A percentile compares a stretch with the other conserved stretches of the same genome.
These are phyloP conservation scores for Hapsidospora chrysogenum DNA, from an alignment of 495 filamentous ascomycete species.

Conservation along the genomic window DNA sequence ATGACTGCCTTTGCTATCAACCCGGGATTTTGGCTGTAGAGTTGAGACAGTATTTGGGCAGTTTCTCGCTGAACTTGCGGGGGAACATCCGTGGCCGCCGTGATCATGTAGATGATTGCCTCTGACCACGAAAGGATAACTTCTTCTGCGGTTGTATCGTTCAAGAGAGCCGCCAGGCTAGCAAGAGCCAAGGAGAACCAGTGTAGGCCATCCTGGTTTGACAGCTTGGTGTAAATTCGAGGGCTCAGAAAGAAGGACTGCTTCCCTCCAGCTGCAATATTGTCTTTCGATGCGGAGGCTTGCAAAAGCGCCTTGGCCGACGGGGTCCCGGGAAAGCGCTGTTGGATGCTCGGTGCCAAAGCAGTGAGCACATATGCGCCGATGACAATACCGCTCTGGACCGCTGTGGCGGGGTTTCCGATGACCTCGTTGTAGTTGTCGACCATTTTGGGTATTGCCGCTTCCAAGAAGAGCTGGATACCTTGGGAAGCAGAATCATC, in stretches of 20 bases:
- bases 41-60: conserved; percentile 33
- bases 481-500: too few species aligned
- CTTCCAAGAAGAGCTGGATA: too few species aligned
- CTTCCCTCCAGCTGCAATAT: conserved; percentile 50
- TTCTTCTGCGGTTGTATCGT: conserved; percentile 8
- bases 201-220: conserved; percentile 48
- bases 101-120: conserved; percentile 63
- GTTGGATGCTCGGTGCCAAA: conserved; percentile 30
- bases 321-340: conserved; percentile 22
- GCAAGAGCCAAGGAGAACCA: conserved; percentile 62
- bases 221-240: conserved; percentile 65
- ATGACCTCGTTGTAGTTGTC: conserved; percentile 59
- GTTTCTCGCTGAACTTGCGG: conserved; percentile 42
- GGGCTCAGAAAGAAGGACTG: conserved; percentile 74
- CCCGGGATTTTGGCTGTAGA: conserved; percentile 37
- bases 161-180: conserved; percentile 31
- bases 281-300: conserved; percentile 39
- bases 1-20: conserved; percentile 42
- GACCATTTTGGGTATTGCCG: conserved; percentile 47
- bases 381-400: conserved; percentile 59
- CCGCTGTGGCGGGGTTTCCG: conserved; percentile 56
- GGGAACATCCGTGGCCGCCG: conserved; percentile 38
- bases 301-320: conserved; percentile 28
- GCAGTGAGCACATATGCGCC: conserved; percentile 59
- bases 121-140: conserved; percentile 55